phyloP scores from a whole-genome alignment of 75 land plant genomes.

The Chamaecyparis obtusa region DNA sequence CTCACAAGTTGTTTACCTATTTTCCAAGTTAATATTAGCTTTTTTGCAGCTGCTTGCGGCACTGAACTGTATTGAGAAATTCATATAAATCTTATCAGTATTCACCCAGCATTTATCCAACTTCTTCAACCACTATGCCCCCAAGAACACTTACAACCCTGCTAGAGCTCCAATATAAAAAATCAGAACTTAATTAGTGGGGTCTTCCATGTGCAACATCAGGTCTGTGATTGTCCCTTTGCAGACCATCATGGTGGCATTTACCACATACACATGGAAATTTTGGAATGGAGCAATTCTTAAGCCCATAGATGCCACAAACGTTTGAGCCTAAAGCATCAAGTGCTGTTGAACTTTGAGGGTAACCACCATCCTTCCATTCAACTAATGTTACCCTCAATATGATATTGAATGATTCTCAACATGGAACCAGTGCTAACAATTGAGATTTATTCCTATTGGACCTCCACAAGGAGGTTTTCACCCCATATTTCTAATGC shows the following conservation, averaged over 20 bases:
- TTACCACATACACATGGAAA: background rate
- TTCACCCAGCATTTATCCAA: background rate
- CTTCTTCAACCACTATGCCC: slow-evolving; percentile 1
- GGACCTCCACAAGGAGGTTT: background rate
- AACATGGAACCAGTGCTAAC: background rate
- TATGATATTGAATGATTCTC: background rate
- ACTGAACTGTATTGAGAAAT: background rate
- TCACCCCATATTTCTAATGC: background rate
- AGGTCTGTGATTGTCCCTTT: background rate
- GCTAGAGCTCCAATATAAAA: background rate
- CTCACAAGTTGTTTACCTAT: background rate
- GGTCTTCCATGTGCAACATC: background rate
- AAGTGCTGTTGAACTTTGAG: background rate
- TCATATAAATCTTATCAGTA: background rate
- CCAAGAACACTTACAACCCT: background rate
- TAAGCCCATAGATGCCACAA: background rate
- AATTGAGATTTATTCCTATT: background rate
- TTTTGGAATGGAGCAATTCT: background rate
- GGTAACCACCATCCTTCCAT: background rate
- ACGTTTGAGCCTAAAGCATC: background rate
- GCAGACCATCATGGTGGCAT: background rate
- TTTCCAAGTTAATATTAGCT: background rate
- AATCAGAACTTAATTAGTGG: background rate
- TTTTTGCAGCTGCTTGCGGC: background rate
- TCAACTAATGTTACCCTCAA: background rate